These are phyloP conservation scores for Magnusiomyces suaveolens DNA, from an alignment of 1,139 yeast species.

Conservation along the genomic window DNA sequence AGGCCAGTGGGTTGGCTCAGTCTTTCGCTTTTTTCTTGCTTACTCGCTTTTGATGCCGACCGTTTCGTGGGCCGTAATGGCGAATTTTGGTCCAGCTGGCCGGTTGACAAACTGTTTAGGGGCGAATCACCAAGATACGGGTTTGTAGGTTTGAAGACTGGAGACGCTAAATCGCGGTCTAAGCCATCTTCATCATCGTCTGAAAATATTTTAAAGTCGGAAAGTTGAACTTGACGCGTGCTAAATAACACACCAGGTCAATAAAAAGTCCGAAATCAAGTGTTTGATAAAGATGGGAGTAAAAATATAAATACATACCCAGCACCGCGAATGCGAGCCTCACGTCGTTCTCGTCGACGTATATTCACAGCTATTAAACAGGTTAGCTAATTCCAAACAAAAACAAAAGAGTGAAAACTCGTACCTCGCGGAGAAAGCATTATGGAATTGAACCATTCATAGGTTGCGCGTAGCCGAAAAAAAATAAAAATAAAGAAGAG, in stretches of 20 bases:
- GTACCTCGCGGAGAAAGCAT: neutral
- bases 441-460: neutral
- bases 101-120: too few relatives aligned
- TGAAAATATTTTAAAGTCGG: neutral
- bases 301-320: neutral
- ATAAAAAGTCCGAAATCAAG: neutral
- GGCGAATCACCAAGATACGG: too few relatives aligned
- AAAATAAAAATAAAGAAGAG: too few relatives aligned
- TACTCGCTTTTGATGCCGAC: too few relatives aligned
- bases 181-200: neutral
- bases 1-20: too few relatives aligned
- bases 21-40: too few relatives aligned
- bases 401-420: neutral
- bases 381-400: neutral
- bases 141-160: too few relatives aligned
- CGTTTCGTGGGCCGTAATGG: too few relatives aligned
- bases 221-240: neutral
- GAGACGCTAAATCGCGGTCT: neutral
- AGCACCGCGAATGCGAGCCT: conserved; percentile 1
- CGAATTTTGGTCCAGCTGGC: too few relatives aligned
- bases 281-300: neutral
- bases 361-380: neutral
- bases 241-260: neutral
- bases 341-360: neutral
- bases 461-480: too few relatives aligned